Conservation (phyloP, 192 early-diverging fungal species). For the Diversispora eburnea region DNA sequence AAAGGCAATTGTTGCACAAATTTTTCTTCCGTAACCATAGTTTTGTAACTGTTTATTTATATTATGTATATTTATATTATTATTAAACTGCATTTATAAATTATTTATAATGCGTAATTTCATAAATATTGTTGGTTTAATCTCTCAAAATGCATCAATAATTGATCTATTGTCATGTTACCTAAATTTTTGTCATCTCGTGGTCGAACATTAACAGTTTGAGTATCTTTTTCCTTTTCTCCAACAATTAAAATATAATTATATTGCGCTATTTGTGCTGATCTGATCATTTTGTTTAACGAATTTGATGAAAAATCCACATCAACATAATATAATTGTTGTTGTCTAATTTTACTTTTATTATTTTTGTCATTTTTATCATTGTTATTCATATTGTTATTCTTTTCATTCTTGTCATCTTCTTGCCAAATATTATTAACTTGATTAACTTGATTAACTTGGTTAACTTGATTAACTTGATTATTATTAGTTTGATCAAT, state of each 20-base stretch:
- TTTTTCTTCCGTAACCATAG: too few species aligned
- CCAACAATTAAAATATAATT: conserved; percentile 88
- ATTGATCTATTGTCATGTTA: conserved; percentile 56
- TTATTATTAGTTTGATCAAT: background rate
- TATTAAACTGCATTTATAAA: too few species aligned
- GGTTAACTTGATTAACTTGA: too few species aligned
- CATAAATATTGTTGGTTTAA: conserved; percentile 34
- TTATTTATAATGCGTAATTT: background rate
- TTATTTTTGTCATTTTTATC: too few species aligned
- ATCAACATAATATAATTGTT: conserved; percentile 67
- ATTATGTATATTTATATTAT: too few species aligned
- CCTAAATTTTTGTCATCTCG: conserved; percentile 61
- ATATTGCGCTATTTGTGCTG: conserved; percentile 78
- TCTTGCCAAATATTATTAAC: too few species aligned
- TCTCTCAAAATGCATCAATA: conserved; percentile 54
- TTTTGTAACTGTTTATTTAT: too few species aligned
- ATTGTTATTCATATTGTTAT: too few species aligned
- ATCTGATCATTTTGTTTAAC: conserved; percentile 73
- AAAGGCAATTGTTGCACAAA: too few species aligned
- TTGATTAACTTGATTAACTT: too few species aligned
- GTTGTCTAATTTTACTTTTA: too few species aligned
- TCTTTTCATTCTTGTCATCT: too few species aligned
- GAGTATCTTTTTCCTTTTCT: conserved; percentile 65
- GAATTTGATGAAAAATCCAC: conserved; percentile 63
- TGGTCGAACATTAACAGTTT: conserved; percentile 70